Evolutionary conservation across 2,329 filamentous ascomycete genomes (phyloP).

Genomic region (Exophiala phaeomuriformis): DNA sequence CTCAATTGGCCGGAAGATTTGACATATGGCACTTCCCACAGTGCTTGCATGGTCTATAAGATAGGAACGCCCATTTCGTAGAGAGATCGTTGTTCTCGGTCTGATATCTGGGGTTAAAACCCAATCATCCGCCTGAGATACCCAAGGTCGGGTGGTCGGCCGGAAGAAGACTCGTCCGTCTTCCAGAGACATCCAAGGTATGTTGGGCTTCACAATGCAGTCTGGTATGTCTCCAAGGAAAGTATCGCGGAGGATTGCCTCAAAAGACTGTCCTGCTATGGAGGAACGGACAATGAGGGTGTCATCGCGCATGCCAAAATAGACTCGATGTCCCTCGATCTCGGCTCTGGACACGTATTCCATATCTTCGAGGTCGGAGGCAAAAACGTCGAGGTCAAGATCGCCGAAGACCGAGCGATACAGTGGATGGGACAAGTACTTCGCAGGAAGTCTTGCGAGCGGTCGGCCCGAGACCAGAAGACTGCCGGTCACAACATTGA

Average conservation of each 20-base stretch:
- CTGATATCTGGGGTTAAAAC: constrained; percentile 15
- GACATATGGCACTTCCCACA: constrained; percentile 31
- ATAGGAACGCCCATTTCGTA: constrained; percentile 2
- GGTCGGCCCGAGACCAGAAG: constrained; percentile 32
- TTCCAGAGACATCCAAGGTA: constrained; percentile 43
- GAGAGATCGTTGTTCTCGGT: not conserved
- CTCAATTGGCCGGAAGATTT: constrained; percentile 37
- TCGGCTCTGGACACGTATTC: constrained; percentile 30
- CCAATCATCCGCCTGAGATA: constrained; percentile 28
- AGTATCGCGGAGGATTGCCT: constrained; percentile 31
- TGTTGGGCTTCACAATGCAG: constrained; percentile 35
- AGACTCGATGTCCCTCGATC: constrained; percentile 28
- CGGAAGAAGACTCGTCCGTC: constrained; percentile 31
- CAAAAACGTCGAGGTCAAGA: constrained; percentile 30
- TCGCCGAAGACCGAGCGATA: constrained; percentile 27
- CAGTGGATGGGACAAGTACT: constrained; percentile 25
- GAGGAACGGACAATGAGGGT: constrained; percentile 34
- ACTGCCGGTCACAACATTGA: constrained; percentile 32
- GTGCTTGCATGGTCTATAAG: constrained; percentile 34
- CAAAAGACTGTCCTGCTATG: constrained; percentile 20
- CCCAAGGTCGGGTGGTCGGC: constrained; percentile 29
- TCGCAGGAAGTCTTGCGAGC: constrained; percentile 28
- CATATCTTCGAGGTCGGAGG: constrained; percentile 34
- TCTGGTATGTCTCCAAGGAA: constrained; percentile 30
- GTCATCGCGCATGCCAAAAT: constrained; percentile 20